A percentile compares a stretch with the other conserved stretches of the same genome.
Conservation (phyloP, 2,329 filamentous ascomycete genomes). For the Alternaria angustiovoidea region DNA sequence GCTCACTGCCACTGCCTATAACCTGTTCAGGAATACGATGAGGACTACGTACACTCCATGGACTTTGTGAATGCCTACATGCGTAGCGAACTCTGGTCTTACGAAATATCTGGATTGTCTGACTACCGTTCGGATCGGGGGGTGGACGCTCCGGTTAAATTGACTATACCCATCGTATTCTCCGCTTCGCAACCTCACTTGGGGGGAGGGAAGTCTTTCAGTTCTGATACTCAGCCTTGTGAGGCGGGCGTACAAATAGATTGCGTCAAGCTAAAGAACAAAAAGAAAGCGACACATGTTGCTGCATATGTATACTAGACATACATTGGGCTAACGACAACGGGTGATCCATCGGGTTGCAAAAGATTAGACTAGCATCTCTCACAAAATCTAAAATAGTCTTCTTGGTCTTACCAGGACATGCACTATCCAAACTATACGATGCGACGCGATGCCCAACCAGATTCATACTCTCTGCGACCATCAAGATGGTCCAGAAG, state of each 20-base stretch:
- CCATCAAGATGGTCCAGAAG: constrained; percentile 59
- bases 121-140: neutral
- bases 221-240: neutral
- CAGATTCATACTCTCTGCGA: neutral
- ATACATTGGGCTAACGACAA: neutral
- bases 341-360: neutral
- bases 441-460: neutral
- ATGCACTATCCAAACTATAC: neutral
- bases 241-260: neutral
- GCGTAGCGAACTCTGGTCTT: no score
- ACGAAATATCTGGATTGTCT: neutral
- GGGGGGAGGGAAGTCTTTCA: neutral
- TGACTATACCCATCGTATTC: neutral
- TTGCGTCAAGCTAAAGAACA: no score
- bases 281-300: no score
- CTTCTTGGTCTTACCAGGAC: neutral
- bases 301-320: neutral
- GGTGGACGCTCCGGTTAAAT: neutral
- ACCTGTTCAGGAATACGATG: neutral
- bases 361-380: neutral
- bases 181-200: neutral
- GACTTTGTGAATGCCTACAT: neutral
- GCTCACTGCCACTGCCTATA: neutral
- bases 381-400: neutral
- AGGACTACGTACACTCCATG: neutral